A percentile compares a stretch with the other conserved stretches of the same genome.
phyloP scores from a whole-genome alignment of 495 filamentous ascomycete species.

The Cercophora newfieldiana region DNA sequence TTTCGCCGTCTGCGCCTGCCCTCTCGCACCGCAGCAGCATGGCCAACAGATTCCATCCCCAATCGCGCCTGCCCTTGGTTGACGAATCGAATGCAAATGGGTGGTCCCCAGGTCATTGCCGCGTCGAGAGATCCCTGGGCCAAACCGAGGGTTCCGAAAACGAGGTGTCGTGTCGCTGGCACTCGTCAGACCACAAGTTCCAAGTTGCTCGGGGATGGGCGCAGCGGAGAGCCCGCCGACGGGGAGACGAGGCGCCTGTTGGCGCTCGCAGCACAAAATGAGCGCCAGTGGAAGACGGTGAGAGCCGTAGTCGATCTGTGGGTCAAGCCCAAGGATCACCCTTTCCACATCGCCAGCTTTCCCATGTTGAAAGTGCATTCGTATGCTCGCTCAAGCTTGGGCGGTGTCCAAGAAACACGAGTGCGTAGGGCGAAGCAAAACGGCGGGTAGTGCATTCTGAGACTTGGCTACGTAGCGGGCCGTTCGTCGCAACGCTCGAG shows the following conservation, averaged over 20 bases:
- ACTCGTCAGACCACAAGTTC: too few species aligned
- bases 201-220: too few species aligned
- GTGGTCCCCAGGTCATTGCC: too few species aligned
- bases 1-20: slow-evolving; percentile 10
- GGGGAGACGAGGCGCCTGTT: not conserved
- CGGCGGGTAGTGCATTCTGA: not conserved
- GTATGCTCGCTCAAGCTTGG: not conserved
- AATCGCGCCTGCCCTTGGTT: not conserved
- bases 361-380: not conserved
- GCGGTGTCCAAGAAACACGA: not conserved
- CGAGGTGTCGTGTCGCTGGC: not conserved
- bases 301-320: not conserved
- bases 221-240: not conserved
- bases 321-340: not conserved
- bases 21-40: slow-evolving; percentile 5
- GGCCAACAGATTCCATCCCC: slow-evolving; percentile 12
- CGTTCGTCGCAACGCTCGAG: slow-evolving; percentile 1
- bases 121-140: too few species aligned
- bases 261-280: not conserved
- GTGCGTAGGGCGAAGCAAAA: not conserved
- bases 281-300: not conserved
- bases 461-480: not conserved
- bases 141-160: not conserved
- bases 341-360: not conserved
- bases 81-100: slow-evolving; percentile 10